Evolutionary conservation across 176 grass and related monocot genomes (phyloP), one percentile per base, ranked within the genome.

Genomic region (Carex pumila): DNA sequence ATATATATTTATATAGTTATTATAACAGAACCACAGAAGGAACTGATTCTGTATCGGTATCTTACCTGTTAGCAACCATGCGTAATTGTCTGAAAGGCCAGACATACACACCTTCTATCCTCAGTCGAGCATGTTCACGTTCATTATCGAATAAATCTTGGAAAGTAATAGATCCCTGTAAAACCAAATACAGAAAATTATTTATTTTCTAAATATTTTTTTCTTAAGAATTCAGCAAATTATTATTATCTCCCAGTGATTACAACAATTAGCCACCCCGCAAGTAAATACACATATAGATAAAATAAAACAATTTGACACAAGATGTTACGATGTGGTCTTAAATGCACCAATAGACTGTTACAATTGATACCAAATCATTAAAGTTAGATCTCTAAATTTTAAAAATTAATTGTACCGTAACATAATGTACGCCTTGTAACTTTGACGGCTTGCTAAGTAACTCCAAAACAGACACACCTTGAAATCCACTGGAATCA

Each of bases 71-170:
- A 85, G 93, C 93, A 79, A 96, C 93, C 91, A 99, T 94, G 32
- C 97, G 91, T 62, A 99, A 90, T 89, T 99, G 93, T 82, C 91
- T 93, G 86, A 99, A 99, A 84, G 97, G 93, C 97, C 97, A 99
- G 82, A 99, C 91, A 75, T 99, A 99, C 68, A 99, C 91, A 56
- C 97, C 97, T 92, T 99, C 97, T 85, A 99, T 80, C 76, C 93
- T 95, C 84, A 99, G 88, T 83, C 91, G 86, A 84, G 93, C 90
- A 80, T 68, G 76, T 85, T 96, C 93, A 77, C 93, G 91, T 36
- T 83, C 85, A 83, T 85, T 96, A 74, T 96, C 91, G 80, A 95
- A 88, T 47, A 96, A 89, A 92, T 96, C 91, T 92, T 96, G 91
- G 36, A 99, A 94, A 83, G 91, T 99, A 79, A 99, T 70, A 34